phyloP scores from a whole-genome alignment of 495 filamentous ascomycete species.

The Neurospora sp. region DNA sequence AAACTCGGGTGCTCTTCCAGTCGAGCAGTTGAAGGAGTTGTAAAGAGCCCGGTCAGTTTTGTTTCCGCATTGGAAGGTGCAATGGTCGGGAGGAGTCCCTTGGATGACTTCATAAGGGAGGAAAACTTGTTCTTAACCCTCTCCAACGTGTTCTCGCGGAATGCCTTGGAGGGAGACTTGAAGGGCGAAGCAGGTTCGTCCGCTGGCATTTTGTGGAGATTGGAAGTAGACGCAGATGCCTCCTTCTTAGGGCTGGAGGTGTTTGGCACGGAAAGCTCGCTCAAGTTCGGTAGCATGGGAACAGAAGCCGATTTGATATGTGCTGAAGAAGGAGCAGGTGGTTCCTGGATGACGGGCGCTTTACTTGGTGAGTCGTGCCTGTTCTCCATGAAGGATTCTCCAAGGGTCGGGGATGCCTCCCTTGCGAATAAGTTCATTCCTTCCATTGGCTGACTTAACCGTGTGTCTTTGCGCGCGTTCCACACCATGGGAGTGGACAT shows the following conservation, averaged over 20 bases:
- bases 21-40: constrained; percentile 30
- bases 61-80: constrained; percentile 69
- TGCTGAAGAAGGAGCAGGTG: constrained; percentile 22
- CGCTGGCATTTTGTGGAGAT: constrained; percentile 30
- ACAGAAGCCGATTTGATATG: constrained; percentile 49
- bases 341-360: constrained; percentile 24
- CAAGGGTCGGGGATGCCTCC: constrained; percentile 23
- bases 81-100: constrained; percentile 71
- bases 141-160: constrained; percentile 69
- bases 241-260: constrained; percentile 45
- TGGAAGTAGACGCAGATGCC: constrained; percentile 53
- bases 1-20: constrained; percentile 23
- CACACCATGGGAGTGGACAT: constrained; percentile 18
- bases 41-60: constrained; percentile 41
- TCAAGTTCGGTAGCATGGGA: constrained; percentile 38
- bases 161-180: constrained; percentile 58
- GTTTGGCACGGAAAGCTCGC: constrained; percentile 24
- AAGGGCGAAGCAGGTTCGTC: constrained; percentile 53
- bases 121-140: constrained; percentile 82
- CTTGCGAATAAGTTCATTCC: constrained; percentile 45
- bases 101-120: constrained; percentile 77
- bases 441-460: constrained; percentile 48
- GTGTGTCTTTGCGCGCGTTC: constrained; percentile 40
- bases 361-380: constrained; percentile 30
- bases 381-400: constrained; percentile 17